Evolutionary conservation across 768 basidiomycete species (phyloP).

Genomic region (Rhodotorula paludigena): DNA sequence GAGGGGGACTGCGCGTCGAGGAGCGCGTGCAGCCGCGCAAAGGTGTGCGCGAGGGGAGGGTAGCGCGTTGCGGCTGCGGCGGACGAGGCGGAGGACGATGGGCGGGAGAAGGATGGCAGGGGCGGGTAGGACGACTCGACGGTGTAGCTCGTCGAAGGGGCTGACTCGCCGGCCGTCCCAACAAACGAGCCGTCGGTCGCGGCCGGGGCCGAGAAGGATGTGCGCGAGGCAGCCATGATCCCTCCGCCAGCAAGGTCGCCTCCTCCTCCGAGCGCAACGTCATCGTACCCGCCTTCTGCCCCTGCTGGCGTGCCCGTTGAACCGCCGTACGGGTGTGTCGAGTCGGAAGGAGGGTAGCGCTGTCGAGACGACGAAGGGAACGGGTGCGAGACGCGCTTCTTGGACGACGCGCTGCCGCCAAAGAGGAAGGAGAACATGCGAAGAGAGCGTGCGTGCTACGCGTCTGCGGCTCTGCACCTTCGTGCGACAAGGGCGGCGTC

Average conservation of each 20-base stretch:
- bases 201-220: background rate
- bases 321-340: background rate
- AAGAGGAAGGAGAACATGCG: constrained; percentile 17
- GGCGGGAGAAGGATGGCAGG: constrained; percentile 30
- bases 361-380: background rate
- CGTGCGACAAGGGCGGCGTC: no score
- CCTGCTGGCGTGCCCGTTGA: background rate
- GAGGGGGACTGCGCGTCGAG: constrained; percentile 23
- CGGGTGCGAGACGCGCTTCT: background rate
- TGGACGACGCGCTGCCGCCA: background rate
- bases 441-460: no score
- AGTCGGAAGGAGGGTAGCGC: background rate
- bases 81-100: background rate
- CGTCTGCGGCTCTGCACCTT: no score
- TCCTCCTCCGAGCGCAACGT: constrained; percentile 18
- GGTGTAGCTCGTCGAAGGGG: background rate
- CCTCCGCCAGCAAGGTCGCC: background rate
- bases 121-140: constrained; percentile 27
- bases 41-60: constrained; percentile 14
- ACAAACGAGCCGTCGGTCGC: constrained; percentile 4
- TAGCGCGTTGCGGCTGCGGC: background rate
- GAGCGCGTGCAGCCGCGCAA: constrained; percentile 18
- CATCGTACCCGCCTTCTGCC: constrained; percentile 13
- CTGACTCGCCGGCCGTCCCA: background rate
- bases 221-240: background rate